Evolutionary conservation across 208 protist genomes (phyloP).

Genomic region (Trypanosoma theileri): DNA sequence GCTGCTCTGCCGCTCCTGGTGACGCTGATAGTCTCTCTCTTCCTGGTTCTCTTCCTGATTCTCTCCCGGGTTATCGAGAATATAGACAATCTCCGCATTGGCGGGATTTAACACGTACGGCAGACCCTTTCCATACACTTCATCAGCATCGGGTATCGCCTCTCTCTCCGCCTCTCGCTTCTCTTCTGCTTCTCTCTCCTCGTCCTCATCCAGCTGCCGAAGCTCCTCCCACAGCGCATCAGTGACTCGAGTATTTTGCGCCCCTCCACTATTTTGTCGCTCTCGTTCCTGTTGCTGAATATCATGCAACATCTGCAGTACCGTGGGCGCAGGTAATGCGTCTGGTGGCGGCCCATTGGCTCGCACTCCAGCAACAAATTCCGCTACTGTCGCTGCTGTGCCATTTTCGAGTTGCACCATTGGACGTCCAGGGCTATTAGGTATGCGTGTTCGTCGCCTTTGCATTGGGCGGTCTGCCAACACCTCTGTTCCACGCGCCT

Average conservation of each 20-base stretch:
- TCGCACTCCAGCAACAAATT: neutral
- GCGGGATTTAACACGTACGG: slow-evolving; percentile 13
- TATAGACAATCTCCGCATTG: slow-evolving; percentile 1
- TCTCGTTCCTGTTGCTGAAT: neutral
- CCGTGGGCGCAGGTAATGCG: neutral
- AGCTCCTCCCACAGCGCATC: slow-evolving; percentile 5
- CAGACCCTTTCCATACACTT: slow-evolving; percentile 16
- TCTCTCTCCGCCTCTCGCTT: neutral
- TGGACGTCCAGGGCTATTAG: neutral
- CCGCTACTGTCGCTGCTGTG: neutral
- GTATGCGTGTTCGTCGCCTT: neutral
- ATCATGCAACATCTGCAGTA: slow-evolving; percentile 6
- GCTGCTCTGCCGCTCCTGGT: neutral
- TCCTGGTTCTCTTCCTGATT: neutral
- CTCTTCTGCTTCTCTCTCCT: neutral
- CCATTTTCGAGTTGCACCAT: neutral
- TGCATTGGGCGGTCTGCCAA: neutral
- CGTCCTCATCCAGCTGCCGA: neutral
- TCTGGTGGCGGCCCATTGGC: neutral
- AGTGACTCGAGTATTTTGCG: neutral
- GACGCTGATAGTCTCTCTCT: neutral
- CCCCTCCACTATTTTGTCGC: neutral
- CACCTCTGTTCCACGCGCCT: neutral
- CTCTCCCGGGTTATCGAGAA: neutral
- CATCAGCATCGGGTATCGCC: neutral